Percentiles rank a stretch among this genome's conserved stretches.
Conservation (phyloP, 1,284 basidiomycete genomes). For the Apiotrichum akiyoshidainum region DNA sequence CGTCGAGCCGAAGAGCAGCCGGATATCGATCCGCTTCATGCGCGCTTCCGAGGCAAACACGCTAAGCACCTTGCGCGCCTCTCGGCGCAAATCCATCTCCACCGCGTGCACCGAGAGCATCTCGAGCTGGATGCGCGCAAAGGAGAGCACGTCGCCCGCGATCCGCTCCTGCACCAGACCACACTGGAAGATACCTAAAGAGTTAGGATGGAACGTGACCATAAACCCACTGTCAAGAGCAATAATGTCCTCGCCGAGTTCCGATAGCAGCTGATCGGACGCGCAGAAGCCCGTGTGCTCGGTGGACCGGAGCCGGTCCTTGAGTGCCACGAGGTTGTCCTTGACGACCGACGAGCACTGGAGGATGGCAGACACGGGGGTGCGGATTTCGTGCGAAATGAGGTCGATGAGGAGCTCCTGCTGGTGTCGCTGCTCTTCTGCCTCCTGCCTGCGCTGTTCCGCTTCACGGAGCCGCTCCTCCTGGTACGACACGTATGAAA, state of each 20-base stretch:
- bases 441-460: conserved; percentile 25
- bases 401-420: conserved; percentile 39
- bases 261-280: conserved; percentile 25
- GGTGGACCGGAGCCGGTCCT: conserved; percentile 14
- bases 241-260: conserved; percentile 42
- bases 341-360: conserved; percentile 35
- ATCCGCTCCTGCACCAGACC: conserved; percentile 52
- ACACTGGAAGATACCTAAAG: conserved; percentile 37
- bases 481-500: conserved; percentile 40
- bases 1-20: conserved; percentile 19
- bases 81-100: conserved; percentile 35
- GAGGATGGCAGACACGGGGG: conserved; percentile 33
- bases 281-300: conserved; percentile 11
- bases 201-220: background rate
- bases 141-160: conserved; percentile 50
- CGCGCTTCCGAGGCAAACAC: conserved; percentile 29
- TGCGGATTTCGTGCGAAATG: conserved; percentile 37
- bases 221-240: conserved; percentile 31
- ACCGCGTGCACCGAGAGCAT: conserved; percentile 29
- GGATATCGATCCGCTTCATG: conserved; percentile 25
- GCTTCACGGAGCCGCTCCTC: conserved; percentile 32
- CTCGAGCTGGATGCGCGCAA: conserved; percentile 50
- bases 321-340: conserved; percentile 30
- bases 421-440: conserved; percentile 31
- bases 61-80: conserved; percentile 29